Evolutionary conservation across 2,329 filamentous ascomycete genomes (phyloP), one percentile per base, ranked within the genome.

Genomic region (Lachnellula arida): DNA sequence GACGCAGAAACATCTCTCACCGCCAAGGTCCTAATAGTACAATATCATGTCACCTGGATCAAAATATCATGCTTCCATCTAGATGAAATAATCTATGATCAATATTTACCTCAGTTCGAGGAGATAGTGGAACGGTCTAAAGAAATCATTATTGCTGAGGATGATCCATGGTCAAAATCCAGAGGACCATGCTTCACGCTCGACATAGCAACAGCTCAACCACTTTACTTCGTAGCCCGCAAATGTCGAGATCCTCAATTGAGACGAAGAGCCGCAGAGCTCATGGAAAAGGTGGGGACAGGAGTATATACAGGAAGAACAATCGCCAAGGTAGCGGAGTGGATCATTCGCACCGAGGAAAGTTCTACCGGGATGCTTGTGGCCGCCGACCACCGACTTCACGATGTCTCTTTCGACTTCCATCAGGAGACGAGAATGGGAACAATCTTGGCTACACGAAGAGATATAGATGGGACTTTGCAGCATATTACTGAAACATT

Each of bases 171-270:
- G 19, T 22, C 11, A 19, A 44, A 22, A 22, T 22, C 42, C 9
- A 57, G 32, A 48, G 49, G 56, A 11, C 51, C 34, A 22, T 56
- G 51, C 37, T 59, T 50, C 47, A 51, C 39, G 12, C 50, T 49
- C 22, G 50, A 52, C 51, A 51, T 54, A 11, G 51, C 34, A 5
- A 51, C 53, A 25, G 46, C 35, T 12, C 50, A 53, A 25, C 54
- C 52, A 3, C 51, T 59, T 15, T 55, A 40, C 32, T 55, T 56
- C 34, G 44, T 54, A 5, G 47, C 42, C 7, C 42, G 44, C 3
- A 54, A 55, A 37, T 59, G 56, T 49, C 37, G 56, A 40, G 53
- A 59, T 17, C n/a, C 43, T 12, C 6, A 11, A 3, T 17, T 59
- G 25, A 49, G 50, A 42, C 47, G 37, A 23, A 17, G 43, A 15